Evolutionary conservation across 345 rosid genomes (phyloP).

Genomic region (Ceriops tagal): DNA sequence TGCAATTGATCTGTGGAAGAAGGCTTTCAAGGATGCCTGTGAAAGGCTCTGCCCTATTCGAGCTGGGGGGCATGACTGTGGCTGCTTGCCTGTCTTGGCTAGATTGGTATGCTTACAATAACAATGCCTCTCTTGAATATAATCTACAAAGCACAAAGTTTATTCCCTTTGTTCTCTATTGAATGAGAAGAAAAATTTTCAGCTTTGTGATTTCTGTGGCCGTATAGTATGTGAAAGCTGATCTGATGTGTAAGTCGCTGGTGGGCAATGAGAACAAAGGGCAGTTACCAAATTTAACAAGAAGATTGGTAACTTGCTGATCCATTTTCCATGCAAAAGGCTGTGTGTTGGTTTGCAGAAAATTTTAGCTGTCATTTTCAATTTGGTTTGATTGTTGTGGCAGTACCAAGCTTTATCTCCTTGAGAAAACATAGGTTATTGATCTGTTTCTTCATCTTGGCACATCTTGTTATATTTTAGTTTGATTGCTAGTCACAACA

Average conservation of each 20-base stretch:
- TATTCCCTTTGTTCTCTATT: background rate
- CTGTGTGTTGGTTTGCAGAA: background rate
- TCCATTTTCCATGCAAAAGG: background rate
- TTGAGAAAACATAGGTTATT: background rate
- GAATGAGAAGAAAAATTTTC: background rate
- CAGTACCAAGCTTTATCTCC: background rate
- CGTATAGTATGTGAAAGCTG: background rate
- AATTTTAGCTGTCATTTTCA: background rate
- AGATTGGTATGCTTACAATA: conserved; percentile 51
- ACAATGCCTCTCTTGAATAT: conserved; percentile 2
- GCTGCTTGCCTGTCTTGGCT: conserved; percentile 78
- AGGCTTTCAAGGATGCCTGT: conserved; percentile 80
- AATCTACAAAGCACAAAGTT: background rate
- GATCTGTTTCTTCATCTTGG: background rate
- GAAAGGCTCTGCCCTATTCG: conserved; percentile 90
- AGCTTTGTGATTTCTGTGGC: background rate
- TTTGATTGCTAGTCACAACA: background rate
- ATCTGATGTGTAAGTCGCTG: background rate
- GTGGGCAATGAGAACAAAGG: background rate
- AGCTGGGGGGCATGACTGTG: conserved; percentile 81
- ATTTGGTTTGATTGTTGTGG: background rate
- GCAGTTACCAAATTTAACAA: too few relatives aligned
- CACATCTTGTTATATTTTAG: too few relatives aligned
- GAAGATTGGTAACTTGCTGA: background rate
- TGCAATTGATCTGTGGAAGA: conserved; percentile 85